Percentiles rank a stretch among this genome's conserved stretches.
Conservation (phyloP, 176 grass and related monocot species). For the Bothriochloa decipiens region DNA sequence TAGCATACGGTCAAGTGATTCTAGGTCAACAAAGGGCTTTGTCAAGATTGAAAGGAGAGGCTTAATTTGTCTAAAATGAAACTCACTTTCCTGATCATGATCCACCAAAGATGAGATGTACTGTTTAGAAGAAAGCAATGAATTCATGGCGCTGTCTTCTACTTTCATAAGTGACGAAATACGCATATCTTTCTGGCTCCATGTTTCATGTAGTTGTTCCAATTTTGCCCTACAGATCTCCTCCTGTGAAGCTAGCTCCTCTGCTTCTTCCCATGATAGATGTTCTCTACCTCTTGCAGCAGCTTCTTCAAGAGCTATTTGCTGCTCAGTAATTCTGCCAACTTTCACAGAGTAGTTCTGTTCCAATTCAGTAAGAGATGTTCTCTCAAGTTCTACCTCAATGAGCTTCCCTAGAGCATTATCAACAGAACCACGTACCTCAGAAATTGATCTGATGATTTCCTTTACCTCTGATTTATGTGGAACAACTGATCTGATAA, state of each 20-base stretch:
- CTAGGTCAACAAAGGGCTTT: slow-evolving; percentile 77
- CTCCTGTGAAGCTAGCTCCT: slow-evolving; percentile 95
- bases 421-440: slow-evolving; percentile 81
- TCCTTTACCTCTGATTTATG: slow-evolving; percentile 88
- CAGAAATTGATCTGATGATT: slow-evolving; percentile 72
- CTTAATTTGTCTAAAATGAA: slow-evolving; percentile 67
- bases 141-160: slow-evolving; percentile 74
- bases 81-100: slow-evolving; percentile 65
- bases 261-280: slow-evolving; percentile 99
- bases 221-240: slow-evolving; percentile 89
- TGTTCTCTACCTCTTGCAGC: slow-evolving; percentile 80
- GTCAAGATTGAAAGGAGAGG: slow-evolving; percentile 67
- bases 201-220: slow-evolving; percentile 86
- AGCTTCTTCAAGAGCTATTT: slow-evolving; percentile 89
- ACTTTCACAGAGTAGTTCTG: slow-evolving; percentile 84
- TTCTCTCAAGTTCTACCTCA: slow-evolving; percentile 86
- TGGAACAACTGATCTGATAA: slow-evolving; percentile 75
- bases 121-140: slow-evolving; percentile 71
- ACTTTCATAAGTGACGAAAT: slow-evolving; percentile 76
- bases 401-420: slow-evolving; percentile 75
- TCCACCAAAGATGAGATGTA: slow-evolving; percentile 71
- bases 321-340: slow-evolving; percentile 81
- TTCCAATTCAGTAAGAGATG: slow-evolving; percentile 81
- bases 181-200: slow-evolving; percentile 86
- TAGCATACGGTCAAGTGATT: slow-evolving; percentile 71